A percentile compares a stretch with the other conserved stretches of the same genome.
Evolutionary conservation across 257 asterid genomes (phyloP).

Genomic region (Gynochthodes officinalis): DNA sequence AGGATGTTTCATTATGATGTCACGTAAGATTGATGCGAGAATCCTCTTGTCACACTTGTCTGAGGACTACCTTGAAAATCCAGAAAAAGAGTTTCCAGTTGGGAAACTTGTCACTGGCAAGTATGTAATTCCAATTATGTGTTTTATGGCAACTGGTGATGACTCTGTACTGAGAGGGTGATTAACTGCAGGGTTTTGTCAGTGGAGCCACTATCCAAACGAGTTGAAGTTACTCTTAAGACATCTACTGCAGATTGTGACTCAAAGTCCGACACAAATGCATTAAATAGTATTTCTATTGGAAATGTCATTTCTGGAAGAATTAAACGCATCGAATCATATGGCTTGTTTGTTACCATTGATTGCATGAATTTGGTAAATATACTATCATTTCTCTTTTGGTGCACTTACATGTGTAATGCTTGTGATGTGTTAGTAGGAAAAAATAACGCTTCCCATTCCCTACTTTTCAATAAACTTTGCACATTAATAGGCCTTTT

Average conservation of each 20-base stretch:
- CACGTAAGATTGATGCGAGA: slow-evolving; percentile 82
- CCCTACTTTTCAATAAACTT: no score
- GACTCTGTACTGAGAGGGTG: slow-evolving; percentile 24
- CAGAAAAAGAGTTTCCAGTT: slow-evolving; percentile 67
- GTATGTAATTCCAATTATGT: slow-evolving; percentile 38
- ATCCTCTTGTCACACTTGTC: slow-evolving; percentile 81
- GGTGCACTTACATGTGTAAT: neutral
- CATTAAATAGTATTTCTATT: slow-evolving; percentile 43
- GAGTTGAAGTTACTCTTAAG: slow-evolving; percentile 81
- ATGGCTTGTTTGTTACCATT: slow-evolving; percentile 78
- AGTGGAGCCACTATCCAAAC: slow-evolving; percentile 84
- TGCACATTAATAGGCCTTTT: no score
- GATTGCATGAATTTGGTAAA: slow-evolving; percentile 67
- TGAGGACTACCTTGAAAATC: slow-evolving; percentile 62
- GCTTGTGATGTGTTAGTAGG: neutral
- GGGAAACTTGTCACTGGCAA: slow-evolving; percentile 83
- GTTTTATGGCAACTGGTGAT: slow-evolving; percentile 18
- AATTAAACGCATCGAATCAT: slow-evolving; percentile 75
- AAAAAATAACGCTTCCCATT: no score
- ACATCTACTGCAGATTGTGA: slow-evolving; percentile 44
- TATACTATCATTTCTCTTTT: neutral
- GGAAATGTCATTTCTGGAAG: slow-evolving; percentile 76
- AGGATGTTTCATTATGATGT: slow-evolving; percentile 87
- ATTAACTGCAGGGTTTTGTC: slow-evolving; percentile 63
- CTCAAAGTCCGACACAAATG: slow-evolving; percentile 42